phyloP scores from a whole-genome alignment of 768 basidiomycete genomes.

The Hypsizygus marmoreus region DNA sequence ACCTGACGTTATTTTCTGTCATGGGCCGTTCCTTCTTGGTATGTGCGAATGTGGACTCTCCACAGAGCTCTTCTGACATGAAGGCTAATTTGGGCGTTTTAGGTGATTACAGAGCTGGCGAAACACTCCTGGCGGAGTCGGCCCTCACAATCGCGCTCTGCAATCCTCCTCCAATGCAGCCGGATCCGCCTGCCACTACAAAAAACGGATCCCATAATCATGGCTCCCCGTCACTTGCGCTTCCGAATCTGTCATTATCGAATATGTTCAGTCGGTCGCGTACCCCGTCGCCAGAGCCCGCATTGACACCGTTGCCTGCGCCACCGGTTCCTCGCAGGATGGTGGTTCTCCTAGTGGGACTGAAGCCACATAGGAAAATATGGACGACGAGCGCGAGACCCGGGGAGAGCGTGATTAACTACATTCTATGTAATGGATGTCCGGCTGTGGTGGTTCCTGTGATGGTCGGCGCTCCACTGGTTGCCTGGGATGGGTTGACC shows the following conservation, averaged over 20 bases:
- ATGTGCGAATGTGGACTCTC: background rate
- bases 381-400: constrained; percentile 65
- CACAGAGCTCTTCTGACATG: background rate
- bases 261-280: constrained; percentile 49
- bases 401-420: constrained; percentile 63
- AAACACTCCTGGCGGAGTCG: constrained; percentile 58
- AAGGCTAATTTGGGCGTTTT: constrained; percentile 1
- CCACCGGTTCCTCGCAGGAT: constrained; percentile 55
- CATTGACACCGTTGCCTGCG: constrained; percentile 39
- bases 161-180: constrained; percentile 25
- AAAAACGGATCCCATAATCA: constrained; percentile 14
- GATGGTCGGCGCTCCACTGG: constrained; percentile 59
- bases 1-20: constrained; percentile 66
- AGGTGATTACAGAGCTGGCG: constrained; percentile 66
- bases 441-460: constrained; percentile 61
- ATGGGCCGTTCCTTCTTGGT: constrained; percentile 64
- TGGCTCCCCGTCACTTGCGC: no score
- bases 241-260: constrained; percentile 40
- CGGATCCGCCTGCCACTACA: constrained; percentile 13
- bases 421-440: constrained; percentile 61
- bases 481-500: constrained; percentile 65
- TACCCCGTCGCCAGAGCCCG: constrained; percentile 53
- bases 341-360: constrained; percentile 54
- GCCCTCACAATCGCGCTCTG: constrained; percentile 53
- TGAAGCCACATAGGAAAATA: constrained; percentile 60